Base-by-base conservation (phyloP, 2,329 filamentous ascomycete species). In the Thelonectria blattea region DNA sequence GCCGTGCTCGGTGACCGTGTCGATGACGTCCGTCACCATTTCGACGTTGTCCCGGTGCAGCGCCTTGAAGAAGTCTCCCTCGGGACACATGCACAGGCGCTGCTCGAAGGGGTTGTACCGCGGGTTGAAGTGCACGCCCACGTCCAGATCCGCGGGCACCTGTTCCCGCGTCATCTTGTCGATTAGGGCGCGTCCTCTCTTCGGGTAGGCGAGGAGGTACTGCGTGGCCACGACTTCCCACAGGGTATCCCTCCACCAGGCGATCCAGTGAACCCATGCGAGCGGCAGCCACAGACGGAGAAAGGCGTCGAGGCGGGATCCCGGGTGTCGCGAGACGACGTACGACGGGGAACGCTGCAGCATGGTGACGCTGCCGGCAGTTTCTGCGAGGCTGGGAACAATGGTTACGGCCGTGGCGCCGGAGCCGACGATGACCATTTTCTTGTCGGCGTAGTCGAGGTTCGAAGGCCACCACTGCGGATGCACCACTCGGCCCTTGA, bases 351-450 rank as follows among this genome's bases (percentile, higher is more conserved):
- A 92, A 58, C 92, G 86, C 76, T 96, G 92, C 3, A 96, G 82
- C 85, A 94, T 92, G 1, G 91, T 94, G 27, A 93, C 87, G 14
- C 85, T 83, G 5, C 76, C 77, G 5, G 90, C 91, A 41, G 83
- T 85, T 45, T 89, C 78, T 1, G 87, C 85, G 47, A 96, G 76
- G 48, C 82, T 84, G 0, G 92, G 92, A 3, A 96, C 74, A 1
- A 96, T 81, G 0, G 92, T 95, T 50, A 94, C 78, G 7, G 91
- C 89, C 0, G 92, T 96, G 2, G 92, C 92, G 8, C 92, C 92
- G 15, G 85, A 89, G 15, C 91, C 91, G 63, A 95, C 85, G 59
- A 94, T 81, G 45, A 91, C 83, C 20, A 94, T 80, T 46, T 85
- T 85, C 75, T 93, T 92, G 72, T 81, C 80, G 6, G 80, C 75